Evolutionary conservation across 1,139 yeast genomes (phyloP), one percentile per base, ranked within the genome.

Genomic region (Saccharomycopsis phalli): DNA sequence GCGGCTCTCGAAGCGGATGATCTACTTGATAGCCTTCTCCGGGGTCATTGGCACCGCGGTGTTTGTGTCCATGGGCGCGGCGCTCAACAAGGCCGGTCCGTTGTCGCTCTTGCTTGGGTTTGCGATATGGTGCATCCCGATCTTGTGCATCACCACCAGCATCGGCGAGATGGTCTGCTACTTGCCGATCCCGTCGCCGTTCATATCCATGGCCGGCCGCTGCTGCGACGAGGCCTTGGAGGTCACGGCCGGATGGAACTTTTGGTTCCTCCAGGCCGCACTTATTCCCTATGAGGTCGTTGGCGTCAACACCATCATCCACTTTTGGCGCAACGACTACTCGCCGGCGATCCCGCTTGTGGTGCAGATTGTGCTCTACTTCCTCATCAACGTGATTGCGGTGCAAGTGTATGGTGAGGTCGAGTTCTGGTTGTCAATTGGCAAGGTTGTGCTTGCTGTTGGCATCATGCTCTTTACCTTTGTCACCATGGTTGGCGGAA

Each of bases 1-100:
- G 51, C 60, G 59, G 35, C 57, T 74, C 41, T 64, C 68, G 47
- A 71, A 74, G 38, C 66, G 84, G 54, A 83, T 77, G 55, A 77
- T 83, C 38, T 83, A 83, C 51, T 70, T 83, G 53, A 77, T 83
- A 53, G 87, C 91, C 37, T 75, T 77, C 27, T 91, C 94, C 34
- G 94, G 94, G 37, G 78, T 86, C 34, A 82, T 84, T 51, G 94
- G 94, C 48, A 82, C 93, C 5, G 88, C 87, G 36, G 60, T 77
- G 28, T 69, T 81, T 64, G 81, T 84, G 10, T 81, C 86, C 43
- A 72, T 80, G 46, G 94, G 94, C 22, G 68, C 70, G 40, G 81
- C 81, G 2, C 63, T 86, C 48, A 64, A 69, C 41, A 65, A 62
- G 37, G 94, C 88, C 44, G 95, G 95, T 2, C 87, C 95, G 1